Evolutionary conservation across 441 rosid species (phyloP), one percentile per base, ranked within the genome.

Genomic region (Cnidoscolus chayamansa): DNA sequence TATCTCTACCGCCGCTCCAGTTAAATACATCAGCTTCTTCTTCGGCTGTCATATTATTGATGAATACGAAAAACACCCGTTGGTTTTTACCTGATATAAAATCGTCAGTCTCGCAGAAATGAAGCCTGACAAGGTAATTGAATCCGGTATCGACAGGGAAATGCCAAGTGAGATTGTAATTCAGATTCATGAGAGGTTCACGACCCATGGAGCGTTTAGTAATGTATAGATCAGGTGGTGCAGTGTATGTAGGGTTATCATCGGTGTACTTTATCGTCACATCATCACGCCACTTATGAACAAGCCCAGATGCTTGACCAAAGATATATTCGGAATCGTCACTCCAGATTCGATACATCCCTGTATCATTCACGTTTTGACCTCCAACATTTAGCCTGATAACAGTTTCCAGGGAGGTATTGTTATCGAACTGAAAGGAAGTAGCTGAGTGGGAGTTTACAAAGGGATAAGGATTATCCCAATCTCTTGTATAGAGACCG

Each of bases 381-480:
- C 90, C 89, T 1, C 86, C 94, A 0, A 86, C 84, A 70, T 84
- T 84, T 3, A 80, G 1, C 19, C 92, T 74, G 54, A 76, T 6
- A 57, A 82, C 62, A 0, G 31, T 80, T 76, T 84, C 83, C 0
- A 88, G 73, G 12, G 85, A 81, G 0, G 81, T 78, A 3, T 1
- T 4, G n/a, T 75, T 73, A 0, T 65, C 17, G 2, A 80, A 37
- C 31, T 3, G 25, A n/a, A 37, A 53, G 2, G 0, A 0, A 0
- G 20, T 35, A 4, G n/a, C 4, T 12, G 0, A 11, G 20, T 0
- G 5, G 1, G 5, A 72, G 55, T 56, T 70, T 6, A 78, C 55
- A 63, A 32, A 12, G 9, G 32, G 4, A 37, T 8, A 20, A 0
- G 7, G 63, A 1, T 9, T 25, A 20, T 68, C 48, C 3, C 8